These are phyloP conservation scores for Westerdykella ornata DNA, from an alignment of 2,329 filamentous ascomycete genomes.

Conservation along the genomic window DNA sequence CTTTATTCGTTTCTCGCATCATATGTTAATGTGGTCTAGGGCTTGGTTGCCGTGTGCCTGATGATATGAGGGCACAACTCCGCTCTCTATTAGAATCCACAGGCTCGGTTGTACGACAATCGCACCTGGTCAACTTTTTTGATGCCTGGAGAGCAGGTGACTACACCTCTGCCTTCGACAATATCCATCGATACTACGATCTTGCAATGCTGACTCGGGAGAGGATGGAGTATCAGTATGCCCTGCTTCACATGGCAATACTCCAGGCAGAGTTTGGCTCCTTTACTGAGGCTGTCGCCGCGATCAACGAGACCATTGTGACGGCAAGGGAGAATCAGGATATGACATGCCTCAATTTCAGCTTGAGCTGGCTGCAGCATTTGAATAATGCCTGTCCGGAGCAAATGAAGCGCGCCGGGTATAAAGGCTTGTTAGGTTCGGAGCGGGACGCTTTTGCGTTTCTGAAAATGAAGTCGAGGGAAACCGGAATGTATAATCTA, in stretches of 20 bases:
- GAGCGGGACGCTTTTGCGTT: constrained; percentile 78
- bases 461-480: constrained; percentile 77
- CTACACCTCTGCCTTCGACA: constrained; percentile 82
- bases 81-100: constrained; percentile 61
- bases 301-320: constrained; percentile 90
- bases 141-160: constrained; percentile 90
- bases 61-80: constrained; percentile 65
- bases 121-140: constrained; percentile 77
- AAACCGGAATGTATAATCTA: constrained; percentile 77
- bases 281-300: constrained; percentile 78
- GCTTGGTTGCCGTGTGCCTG: constrained; percentile 69
- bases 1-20: background rate
- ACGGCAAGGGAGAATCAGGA: constrained; percentile 94
- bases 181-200: constrained; percentile 90
- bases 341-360: constrained; percentile 87
- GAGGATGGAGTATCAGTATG: constrained; percentile 87
- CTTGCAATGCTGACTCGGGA: constrained; percentile 86
- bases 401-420: constrained; percentile 63
- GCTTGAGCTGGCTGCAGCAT: constrained; percentile 91
- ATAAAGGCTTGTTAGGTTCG: constrained; percentile 66
- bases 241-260: constrained; percentile 84
- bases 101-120: constrained; percentile 62
- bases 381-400: constrained; percentile 80
- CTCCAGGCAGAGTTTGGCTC: constrained; percentile 94
- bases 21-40: constrained; percentile 40